Evolutionary conservation across 2,329 filamentous ascomycete genomes (phyloP), one percentile per base, ranked within the genome.

Genomic region (Penicillium sp.): DNA sequence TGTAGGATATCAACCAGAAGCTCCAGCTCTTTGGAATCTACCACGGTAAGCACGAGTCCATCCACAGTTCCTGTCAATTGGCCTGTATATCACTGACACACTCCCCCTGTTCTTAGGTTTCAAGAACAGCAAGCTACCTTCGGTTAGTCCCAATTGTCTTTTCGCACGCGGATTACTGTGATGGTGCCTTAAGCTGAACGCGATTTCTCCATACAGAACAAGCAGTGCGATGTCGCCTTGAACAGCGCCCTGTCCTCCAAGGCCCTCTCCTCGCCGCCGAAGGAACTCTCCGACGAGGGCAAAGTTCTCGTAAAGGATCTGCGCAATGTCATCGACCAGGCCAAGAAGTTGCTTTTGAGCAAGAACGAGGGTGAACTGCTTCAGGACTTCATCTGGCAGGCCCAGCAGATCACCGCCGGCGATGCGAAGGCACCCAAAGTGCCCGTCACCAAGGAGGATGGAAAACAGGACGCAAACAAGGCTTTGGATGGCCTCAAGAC

Each of bases 351-450:
- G 9, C 72, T 97, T 7, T 75, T 98, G 17, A 86, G 84, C 70
- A 98, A 97, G 78, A 98, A 98, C 63, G 80, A 95, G 44, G 93
- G 90, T 61, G 89, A 98, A 59, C 71, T 97, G 42, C 73, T 98
- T 14, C 93, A 98, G 63, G 90, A 98, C 59, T 97, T 98, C 68
- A 87, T 97, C 68, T 98, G 87, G 85, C 86, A 95, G 63, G 90
- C 89, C 0, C 81, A 88, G 60, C 78, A 86, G 32, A 82, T 93
- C 47, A 79, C 81, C 37, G 71, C 79, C 41, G 82, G 76, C 56
- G 74, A 77, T 36, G 75, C 87, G 17, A 65, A 70, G 42, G 67
- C 75, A 1, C 86, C 87, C 3, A 74, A 76, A 40, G 77, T 80
- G 1, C 84, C 88, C 0, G 56, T 94, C 33, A 78, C 81, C 60